These are phyloP conservation scores for Alternaria arbusti DNA, from an alignment of 2,329 filamentous ascomycete genomes.

Conservation along the genomic window DNA sequence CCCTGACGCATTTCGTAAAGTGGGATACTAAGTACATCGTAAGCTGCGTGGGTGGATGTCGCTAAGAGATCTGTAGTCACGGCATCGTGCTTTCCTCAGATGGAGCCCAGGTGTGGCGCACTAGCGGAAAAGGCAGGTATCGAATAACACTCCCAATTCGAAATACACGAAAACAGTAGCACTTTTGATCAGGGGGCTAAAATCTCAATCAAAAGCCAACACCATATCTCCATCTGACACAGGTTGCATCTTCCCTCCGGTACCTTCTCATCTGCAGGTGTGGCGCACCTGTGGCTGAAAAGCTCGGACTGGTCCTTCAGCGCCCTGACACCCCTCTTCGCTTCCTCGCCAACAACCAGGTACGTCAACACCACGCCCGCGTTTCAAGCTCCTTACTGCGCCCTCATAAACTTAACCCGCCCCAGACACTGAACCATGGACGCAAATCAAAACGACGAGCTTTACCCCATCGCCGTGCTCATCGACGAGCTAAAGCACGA, in stretches of 20 bases:
- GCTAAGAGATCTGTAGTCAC: background rate
- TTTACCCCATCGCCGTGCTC: slow-evolving; percentile 98
- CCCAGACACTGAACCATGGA: slow-evolving; percentile 68
- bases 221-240: background rate
- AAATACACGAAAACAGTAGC: background rate
- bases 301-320: slow-evolving; percentile 17
- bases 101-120: background rate
- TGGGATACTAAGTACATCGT: background rate
- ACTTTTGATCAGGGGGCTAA: too few species aligned
- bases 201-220: background rate
- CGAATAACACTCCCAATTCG: background rate
- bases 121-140: background rate
- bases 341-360: slow-evolving; percentile 40
- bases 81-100: background rate
- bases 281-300: slow-evolving; percentile 12
- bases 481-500: slow-evolving; percentile 99
- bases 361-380: slow-evolving; percentile 45
- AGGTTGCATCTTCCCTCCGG: background rate
- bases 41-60: background rate
- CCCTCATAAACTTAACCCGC: slow-evolving; percentile 34
- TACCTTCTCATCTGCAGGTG: background rate
- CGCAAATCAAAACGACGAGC: slow-evolving; percentile 93
- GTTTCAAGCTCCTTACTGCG: slow-evolving; percentile 27
- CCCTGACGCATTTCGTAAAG: background rate
- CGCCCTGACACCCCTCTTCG: slow-evolving; percentile 32